Evolutionary conservation across 805 yeast species (phyloP).

Genomic region (Ogataea minuta): DNA sequence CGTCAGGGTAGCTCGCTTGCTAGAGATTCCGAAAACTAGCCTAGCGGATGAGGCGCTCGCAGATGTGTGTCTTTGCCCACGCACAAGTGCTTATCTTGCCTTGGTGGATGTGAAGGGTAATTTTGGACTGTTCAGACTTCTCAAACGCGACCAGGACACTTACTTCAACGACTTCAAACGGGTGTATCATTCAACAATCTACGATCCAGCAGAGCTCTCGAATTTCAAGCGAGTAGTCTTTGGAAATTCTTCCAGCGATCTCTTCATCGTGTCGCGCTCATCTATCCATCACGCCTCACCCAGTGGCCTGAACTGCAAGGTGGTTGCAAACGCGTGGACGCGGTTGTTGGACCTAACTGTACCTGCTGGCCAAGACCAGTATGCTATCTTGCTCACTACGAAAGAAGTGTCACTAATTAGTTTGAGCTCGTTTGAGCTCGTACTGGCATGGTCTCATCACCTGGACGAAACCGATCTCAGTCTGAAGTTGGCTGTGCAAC

Average conservation of each 20-base stretch:
- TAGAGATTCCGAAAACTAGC: slow-evolving; percentile 22
- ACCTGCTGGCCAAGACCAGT: slow-evolving; percentile 29
- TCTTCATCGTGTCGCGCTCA: slow-evolving; percentile 43
- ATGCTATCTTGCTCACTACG: slow-evolving; percentile 59
- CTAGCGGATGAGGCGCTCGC: slow-evolving; percentile 34
- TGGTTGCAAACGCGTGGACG: slow-evolving; percentile 56
- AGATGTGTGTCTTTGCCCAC: slow-evolving; percentile 44
- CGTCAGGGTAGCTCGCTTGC: slow-evolving; percentile 21
- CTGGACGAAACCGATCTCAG: slow-evolving; percentile 56
- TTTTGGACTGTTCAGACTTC: slow-evolving; percentile 41
- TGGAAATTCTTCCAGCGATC: slow-evolving; percentile 34
- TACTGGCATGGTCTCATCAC: slow-evolving; percentile 73
- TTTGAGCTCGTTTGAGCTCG: slow-evolving; percentile 37
- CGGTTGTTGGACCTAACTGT: slow-evolving; percentile 43
- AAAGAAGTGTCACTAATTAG: slow-evolving; percentile 60
- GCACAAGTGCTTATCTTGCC: slow-evolving; percentile 38
- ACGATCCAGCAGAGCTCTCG: slow-evolving; percentile 51
- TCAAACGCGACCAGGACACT: slow-evolving; percentile 3
- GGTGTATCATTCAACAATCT: slow-evolving; percentile 6
- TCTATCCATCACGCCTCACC: slow-evolving; percentile 37
- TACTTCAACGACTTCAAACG: slow-evolving; percentile 2
- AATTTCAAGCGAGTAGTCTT: slow-evolving; percentile 52
- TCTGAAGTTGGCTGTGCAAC: slow-evolving; percentile 37
- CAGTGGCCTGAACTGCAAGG: slow-evolving; percentile 33
- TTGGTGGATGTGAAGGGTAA: slow-evolving; percentile 53